Evolutionary conservation across 2,329 filamentous ascomycete genomes (phyloP).

Genomic region (Juglanconis oblonga): DNA sequence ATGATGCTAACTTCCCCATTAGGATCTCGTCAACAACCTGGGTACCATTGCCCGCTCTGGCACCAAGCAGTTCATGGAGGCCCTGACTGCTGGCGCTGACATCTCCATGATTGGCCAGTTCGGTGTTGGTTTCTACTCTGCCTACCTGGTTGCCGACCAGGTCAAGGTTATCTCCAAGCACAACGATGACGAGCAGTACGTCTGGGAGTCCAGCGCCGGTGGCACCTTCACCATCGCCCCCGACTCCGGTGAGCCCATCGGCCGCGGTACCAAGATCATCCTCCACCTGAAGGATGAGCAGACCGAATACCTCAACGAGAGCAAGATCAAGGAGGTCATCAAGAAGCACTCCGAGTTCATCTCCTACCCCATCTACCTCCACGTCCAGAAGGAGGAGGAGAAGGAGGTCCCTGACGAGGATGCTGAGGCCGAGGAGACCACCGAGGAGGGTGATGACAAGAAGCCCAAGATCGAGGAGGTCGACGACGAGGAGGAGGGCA

Average conservation of each 20-base stretch:
- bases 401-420: slow-evolving; percentile 98
- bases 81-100: slow-evolving; percentile 94
- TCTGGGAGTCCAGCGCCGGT: slow-evolving; percentile 97
- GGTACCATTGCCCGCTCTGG: slow-evolving; percentile 98
- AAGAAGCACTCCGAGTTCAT: slow-evolving; percentile 99
- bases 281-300: slow-evolving; percentile 99
- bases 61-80: slow-evolving; percentile 99
- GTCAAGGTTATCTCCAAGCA: slow-evolving; percentile 96
- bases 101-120: slow-evolving; percentile 99
- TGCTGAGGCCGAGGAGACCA: slow-evolving; percentile 63
- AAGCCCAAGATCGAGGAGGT: slow-evolving; percentile 95
- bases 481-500: slow-evolving; percentile 77
- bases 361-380: slow-evolving; percentile 99
- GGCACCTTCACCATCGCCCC: slow-evolving; percentile 92
- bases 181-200: slow-evolving; percentile 99
- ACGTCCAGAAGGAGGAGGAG: slow-evolving; percentile 99
- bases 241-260: slow-evolving; percentile 86
- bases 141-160: slow-evolving; percentile 97
- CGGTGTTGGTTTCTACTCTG: slow-evolving; percentile 99
- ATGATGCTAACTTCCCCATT: slow-evolving; percentile 33
- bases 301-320: slow-evolving; percentile 96
- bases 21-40: slow-evolving; percentile 99
- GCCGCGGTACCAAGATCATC: slow-evolving; percentile 96
- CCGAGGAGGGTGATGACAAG: slow-evolving; percentile 76
- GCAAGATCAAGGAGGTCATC: slow-evolving; percentile 99